Conservation (phyloP, 345 rosid genomes). For the Camelina laxa region DNA sequence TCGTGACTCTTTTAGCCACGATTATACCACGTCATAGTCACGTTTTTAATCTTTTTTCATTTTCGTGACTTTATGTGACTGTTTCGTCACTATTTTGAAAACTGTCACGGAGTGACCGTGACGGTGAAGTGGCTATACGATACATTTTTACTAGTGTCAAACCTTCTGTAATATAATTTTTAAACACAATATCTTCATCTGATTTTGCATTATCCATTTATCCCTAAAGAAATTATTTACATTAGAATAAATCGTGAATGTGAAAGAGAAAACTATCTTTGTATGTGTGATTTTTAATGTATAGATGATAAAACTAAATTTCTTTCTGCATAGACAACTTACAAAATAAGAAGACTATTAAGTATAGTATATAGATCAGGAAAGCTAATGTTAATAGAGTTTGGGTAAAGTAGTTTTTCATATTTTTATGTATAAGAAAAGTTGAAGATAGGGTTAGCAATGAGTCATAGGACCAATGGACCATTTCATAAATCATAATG, state of each 20-base stretch:
- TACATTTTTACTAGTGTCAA: not conserved
- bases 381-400: slow-evolving; percentile 22
- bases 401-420: not conserved
- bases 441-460: slow-evolving; percentile 26
- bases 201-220: not conserved
- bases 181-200: not conserved
- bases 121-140: no score
- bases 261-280: not conserved
- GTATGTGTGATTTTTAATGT: not conserved
- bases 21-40: no score
- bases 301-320: not conserved
- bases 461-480: slow-evolving; percentile 18
- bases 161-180: not conserved
- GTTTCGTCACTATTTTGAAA: no score
- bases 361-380: not conserved
- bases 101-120: no score
- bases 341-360: not conserved
- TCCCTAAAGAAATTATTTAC: no score
- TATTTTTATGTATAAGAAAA: not conserved
- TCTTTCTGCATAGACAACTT: not conserved
- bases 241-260: no score
- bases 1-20: no score
- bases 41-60: no score
- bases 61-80: no score
- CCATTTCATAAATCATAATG: slow-evolving; percentile 40